Evolutionary conservation across 2,329 filamentous ascomycete genomes (phyloP), one percentile per base, ranked within the genome.

Genomic region (Calycina herbarum): DNA sequence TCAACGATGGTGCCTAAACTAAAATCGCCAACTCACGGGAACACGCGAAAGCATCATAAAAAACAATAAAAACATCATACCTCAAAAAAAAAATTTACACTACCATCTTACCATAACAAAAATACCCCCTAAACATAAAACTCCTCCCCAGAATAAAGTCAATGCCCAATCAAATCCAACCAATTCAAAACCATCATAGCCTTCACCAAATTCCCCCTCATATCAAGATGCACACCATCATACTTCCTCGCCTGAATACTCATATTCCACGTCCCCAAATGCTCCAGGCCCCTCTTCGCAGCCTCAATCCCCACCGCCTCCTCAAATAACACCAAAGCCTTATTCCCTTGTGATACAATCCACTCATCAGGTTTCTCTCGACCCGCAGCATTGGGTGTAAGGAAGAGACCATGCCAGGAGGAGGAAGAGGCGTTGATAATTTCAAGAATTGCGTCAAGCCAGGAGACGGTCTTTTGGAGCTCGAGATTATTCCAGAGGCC

Each of bases 201-300:
- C 72, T 82, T 82, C 59, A 82, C 71, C 67, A 82, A 68, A 72
- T 82, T 83, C 1, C 80, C 81, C 63, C 74, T 78, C 74, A 82
- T 75, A 70, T 82, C 80, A 64, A 82, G 73, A 73, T 82, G 80
- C 59, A 82, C 80, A 3, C 80, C 80, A 73, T 83, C 81, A 70
- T 80, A 82, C 67, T 80, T 77, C 29, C 75, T 79, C n/a, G 77
- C 77, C 70, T 82, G 81, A 63, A 82, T 78, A 67, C 79, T 82
- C 79, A 82, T 82, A 68, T 82, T 83, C 80, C 80, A 83, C 38
- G 81, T 82, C 10, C 81, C 81, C 45, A 83, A 71, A 70, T 81
- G 78, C 65, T 82, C 80, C 24, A 82, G 72, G 0, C 79, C 77
- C 58, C 74, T 75, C 66, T 73, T 77, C 51, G 6, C n/a, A 5